These are phyloP conservation scores for Angophora floribunda DNA, from an alignment of 345 rosid genomes.

Conservation along the genomic window DNA sequence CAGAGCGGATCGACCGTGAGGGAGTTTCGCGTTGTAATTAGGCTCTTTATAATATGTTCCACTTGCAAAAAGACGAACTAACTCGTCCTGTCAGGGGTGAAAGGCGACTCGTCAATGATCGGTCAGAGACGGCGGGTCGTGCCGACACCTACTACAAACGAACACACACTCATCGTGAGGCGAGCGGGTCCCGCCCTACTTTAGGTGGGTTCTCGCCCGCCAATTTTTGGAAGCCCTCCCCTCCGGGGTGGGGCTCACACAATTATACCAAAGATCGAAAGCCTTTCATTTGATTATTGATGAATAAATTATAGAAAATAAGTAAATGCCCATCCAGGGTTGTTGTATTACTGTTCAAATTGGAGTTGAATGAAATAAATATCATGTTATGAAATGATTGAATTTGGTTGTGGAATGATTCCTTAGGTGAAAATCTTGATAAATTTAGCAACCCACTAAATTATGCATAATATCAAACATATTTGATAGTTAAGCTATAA, in stretches of 20 bases:
- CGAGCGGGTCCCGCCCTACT: slow-evolving; percentile 62
- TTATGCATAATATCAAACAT: rapidly evolving
- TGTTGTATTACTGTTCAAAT: no score
- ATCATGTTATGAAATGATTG: no score
- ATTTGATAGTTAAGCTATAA: background rate
- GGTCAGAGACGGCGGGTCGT: slow-evolving; percentile 69
- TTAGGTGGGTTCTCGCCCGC: slow-evolving; percentile 47
- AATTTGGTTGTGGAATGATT: no score
- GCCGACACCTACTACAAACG: slow-evolving; percentile 58
- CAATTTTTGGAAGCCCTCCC: slow-evolving; percentile 85
- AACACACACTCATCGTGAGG: slow-evolving; percentile 7
- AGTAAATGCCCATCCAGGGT: no score
- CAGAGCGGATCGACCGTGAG: rapidly evolving
- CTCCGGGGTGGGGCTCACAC: slow-evolving; percentile 15
- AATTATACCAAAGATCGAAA: background rate
- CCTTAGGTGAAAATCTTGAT: no score
- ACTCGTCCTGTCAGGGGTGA: slow-evolving; percentile 75
- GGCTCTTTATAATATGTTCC: background rate
- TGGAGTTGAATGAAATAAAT: no score
- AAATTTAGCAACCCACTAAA: background rate
- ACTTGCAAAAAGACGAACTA: rapidly evolving
- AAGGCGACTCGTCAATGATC: slow-evolving; percentile 75
- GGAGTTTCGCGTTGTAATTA: rapidly evolving
- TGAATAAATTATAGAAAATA: no score
- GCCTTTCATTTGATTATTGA: no score